Base-by-base conservation (phyloP, 495 filamentous ascomycete species). In the Annulohypoxylon moriforme region DNA sequence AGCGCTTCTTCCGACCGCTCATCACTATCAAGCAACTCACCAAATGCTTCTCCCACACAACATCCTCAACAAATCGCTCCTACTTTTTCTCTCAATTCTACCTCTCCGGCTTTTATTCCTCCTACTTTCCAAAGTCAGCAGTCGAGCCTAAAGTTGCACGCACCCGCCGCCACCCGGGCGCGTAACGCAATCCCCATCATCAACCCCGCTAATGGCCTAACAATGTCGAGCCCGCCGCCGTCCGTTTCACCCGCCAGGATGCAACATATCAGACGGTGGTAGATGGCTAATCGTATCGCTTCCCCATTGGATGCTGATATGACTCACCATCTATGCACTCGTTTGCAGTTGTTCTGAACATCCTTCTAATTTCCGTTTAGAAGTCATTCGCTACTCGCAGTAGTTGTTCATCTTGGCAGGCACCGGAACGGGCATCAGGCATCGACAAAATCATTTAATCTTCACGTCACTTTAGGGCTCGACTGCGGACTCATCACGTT, bases 141-240 rank as follows among this genome's bases (percentile, higher is more conserved):
- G 46, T 77, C 85, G 47, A 78, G 86, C 71, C 83, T 93, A 68
- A 96, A 93, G 81, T 86, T 93, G 74, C 93, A 96, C 77, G 96
- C 97, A 84, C 92, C 93, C 42, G 81, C 93, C 58, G 91, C 94
- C 60, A 91, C 92, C 64, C 92, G 96, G 78, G 89, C 91, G 71
- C 92, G 95, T 73, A 98, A 97, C 78, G 93, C 96, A 73, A 99
- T 99, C 73, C 96, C 96, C 16, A 99, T 99, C 79, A 91, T 99
- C 82, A 97, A 99, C 86, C 96, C 96, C 34, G 91, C 85, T 67
- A 98, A 96, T 33, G 94, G 96, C 68, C 88, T 95, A 81, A 89
- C 88, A 70, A 86, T 97, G 81, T 88, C 94, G 34, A 97, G 94
- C 84, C 96, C 96, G 71, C 95, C 96, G 2, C 91, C 88, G 55